phyloP scores from a whole-genome alignment of 306 rosid genomes.

The Trichosanthes cucumerina region DNA sequence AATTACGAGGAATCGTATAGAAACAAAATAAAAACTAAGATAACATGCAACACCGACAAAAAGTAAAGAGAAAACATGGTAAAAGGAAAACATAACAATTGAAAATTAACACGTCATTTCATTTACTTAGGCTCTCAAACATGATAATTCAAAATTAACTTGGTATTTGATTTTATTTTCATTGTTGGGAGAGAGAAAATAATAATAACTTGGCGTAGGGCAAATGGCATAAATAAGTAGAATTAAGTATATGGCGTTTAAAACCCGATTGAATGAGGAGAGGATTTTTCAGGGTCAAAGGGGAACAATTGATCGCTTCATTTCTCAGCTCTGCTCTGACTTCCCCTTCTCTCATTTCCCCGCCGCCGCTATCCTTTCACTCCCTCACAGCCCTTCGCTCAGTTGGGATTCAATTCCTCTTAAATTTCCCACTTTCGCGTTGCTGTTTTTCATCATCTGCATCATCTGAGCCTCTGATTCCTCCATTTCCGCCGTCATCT shows the following conservation, averaged over 20 bases:
- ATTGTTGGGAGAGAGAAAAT: too few relatives aligned
- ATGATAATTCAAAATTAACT: too few relatives aligned
- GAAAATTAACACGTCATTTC: too few relatives aligned
- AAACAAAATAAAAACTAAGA: too few relatives aligned
- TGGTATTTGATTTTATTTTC: too few relatives aligned
- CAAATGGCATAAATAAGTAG: background rate
- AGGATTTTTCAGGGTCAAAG: slow-evolving; percentile 13
- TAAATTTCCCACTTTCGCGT: background rate
- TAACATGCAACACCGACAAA: too few relatives aligned
- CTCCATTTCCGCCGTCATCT: slow-evolving; percentile 1
- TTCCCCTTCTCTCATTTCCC: background rate
- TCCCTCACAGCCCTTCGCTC: background rate
- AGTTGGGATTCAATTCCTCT: background rate
- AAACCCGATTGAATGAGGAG: slow-evolving; percentile 18
- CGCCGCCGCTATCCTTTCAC: slow-evolving; percentile 19
- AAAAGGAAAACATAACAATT: too few relatives aligned
- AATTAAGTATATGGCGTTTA: background rate
- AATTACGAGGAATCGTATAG: too few relatives aligned
- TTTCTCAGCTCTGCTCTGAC: background rate
- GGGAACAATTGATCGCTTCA: slow-evolving; percentile 1
- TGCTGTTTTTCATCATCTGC: background rate
- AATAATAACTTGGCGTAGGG: too few relatives aligned
- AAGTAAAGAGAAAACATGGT: too few relatives aligned
- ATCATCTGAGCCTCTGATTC: background rate
- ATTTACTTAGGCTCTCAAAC: too few relatives aligned